Base-by-base conservation (phyloP, 208 protist species). In the Crithidia brevicula region DNA sequence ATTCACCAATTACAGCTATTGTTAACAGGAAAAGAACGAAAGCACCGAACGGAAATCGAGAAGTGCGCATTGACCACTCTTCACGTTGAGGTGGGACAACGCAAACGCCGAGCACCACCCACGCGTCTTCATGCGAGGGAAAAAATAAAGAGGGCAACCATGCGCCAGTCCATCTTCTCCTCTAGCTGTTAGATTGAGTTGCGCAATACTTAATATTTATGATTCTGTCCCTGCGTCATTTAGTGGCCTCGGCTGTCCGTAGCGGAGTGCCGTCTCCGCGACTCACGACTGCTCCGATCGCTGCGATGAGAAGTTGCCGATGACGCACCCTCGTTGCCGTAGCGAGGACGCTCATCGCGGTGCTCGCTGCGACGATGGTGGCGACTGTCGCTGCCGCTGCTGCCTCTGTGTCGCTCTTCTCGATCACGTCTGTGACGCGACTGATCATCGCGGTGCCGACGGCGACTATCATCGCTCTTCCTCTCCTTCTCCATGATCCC, bases 131-230 rank as follows among this genome's bases (percentile, higher is more conserved):
- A n/a, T n/a, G n/a, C n/a, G n/a, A n/a, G n/a, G n/a, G n/a, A n/a
- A n/a, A n/a, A n/a, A n/a, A n/a, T n/a, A n/a, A n/a, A n/a, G n/a
- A n/a, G n/a, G n/a, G n/a, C n/a, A n/a, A n/a, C n/a, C n/a, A n/a
- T n/a, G n/a, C n/a, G n/a, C n/a, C n/a, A n/a, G n/a, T n/a, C n/a
- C n/a, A n/a, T n/a, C n/a, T n/a, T n/a, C n/a, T n/a, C n/a, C n/a
- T n/a, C n/a, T n/a, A n/a, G n/a, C n/a, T n/a, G n/a, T n/a, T n/a
- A n/a, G n/a, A n/a, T n/a, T n/a, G n/a, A n/a, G n/a, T n/a, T n/a
- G n/a, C n/a, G n/a, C n/a, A n/a, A n/a, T n/a, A n/a, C n/a, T n/a
- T 56, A 33, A 33, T 36, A 13, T 56, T 56, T 36, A 8, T 49
- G 5, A 23, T n/a, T 49, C 16, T 20, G 11, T 49, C 22, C 16